These are phyloP conservation scores for Piper betle DNA, from an alignment of 164 flowering plant genomes.

Conservation along the genomic window DNA sequence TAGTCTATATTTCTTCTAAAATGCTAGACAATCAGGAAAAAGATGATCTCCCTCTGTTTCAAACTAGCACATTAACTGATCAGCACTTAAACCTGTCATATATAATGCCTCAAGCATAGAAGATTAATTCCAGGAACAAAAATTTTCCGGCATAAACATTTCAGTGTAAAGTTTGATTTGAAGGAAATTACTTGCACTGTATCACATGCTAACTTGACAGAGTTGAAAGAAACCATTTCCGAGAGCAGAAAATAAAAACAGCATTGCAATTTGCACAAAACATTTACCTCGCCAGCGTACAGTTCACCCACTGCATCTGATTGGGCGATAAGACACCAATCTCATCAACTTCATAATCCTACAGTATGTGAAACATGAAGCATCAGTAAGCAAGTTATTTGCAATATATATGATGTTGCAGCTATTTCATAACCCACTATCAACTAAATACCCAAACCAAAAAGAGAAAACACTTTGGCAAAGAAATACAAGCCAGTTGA, in stretches of 20 bases:
- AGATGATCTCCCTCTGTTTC: too few relatives aligned
- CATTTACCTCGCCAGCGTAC: conserved; percentile 89
- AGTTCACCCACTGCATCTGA: conserved; percentile 76
- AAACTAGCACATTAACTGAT: too few relatives aligned
- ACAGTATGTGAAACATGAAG: conserved; percentile 3
- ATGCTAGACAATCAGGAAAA: too few relatives aligned
- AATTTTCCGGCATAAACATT: too few relatives aligned
- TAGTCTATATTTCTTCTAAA: too few relatives aligned
- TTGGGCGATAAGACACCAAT: conserved; percentile 91
- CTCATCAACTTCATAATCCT: conserved; percentile 96
- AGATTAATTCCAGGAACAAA: too few relatives aligned
- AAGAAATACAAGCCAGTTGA: neutral
- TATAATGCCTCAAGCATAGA: too few relatives aligned
- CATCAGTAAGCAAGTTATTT: neutral
- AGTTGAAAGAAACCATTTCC: neutral
- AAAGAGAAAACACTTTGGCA: neutral
- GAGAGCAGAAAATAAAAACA: neutral
- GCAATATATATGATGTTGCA: neutral
- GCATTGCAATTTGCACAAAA: neutral
- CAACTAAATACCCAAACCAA: neutral
- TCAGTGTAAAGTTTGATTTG: too few relatives aligned
- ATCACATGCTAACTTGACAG: too few relatives aligned
- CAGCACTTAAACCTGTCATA: too few relatives aligned
- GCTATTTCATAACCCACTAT: neutral
- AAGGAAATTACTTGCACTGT: too few relatives aligned